Evolutionary conservation across 805 yeast genomes (phyloP), one percentile per base, ranked within the genome.

Genomic region (Metschnikowia colocasiae): DNA sequence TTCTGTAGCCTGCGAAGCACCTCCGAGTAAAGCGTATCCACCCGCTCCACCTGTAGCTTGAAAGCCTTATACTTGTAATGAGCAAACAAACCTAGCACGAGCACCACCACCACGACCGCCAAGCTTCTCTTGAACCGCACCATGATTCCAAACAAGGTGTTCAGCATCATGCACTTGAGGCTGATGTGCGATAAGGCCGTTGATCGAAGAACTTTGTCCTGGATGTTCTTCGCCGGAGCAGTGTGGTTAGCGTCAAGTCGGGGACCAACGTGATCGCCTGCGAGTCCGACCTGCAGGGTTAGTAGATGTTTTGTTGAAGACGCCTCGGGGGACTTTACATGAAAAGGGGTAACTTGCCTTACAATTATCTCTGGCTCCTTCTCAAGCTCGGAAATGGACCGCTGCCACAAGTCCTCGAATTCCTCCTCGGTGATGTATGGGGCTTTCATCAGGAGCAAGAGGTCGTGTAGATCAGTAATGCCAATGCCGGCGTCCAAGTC

Each of bases 401-500:
- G 77, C 22, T 60, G 59, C 96, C 96, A 89, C 49, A 86, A 73
- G 49, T 80, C 85, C 54, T 85, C 84, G 62, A 85, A 87, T 52
- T 87, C 94, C 30, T 80, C 81, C 46, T 73, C 78, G 1, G 75
- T 64, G 46, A 75, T 76, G 44, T 71, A 70, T 2, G 74, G 74
- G 7, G 78, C 79, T 52, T 73, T 71, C 64, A 73, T 63, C 20
- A 65, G 54, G 40, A 71, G 62, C 50, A 83, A 74, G 40, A 81
- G 69, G 40, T 78, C 76, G 56, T 79, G 80, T 30, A 83, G 63
- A 39, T 80, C 85, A 2, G 58, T 63, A 37, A 72, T 63, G 3
- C 68, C 57, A 31, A 83, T 69, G 3, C 87, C 87, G 33, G 81
- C 79, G 34, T 69, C 76, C 3, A 59, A 53, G 55, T 73, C 72